A percentile compares a stretch with the other conserved stretches of the same genome.
Evolutionary conservation across 441 rosid species (phyloP).

Genomic region (Iberis amara): DNA sequence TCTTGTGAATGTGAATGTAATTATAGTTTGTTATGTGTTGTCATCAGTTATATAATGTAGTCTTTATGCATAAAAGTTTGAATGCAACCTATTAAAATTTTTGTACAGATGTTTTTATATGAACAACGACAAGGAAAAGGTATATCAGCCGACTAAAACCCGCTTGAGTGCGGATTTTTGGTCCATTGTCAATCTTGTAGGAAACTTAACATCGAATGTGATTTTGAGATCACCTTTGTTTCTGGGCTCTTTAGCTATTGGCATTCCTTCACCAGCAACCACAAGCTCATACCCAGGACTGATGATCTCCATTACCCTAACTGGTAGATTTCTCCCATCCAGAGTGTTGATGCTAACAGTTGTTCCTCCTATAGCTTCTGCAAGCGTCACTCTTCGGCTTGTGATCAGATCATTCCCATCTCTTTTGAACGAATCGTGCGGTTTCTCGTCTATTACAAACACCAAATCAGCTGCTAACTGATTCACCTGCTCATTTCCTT

Average conservation of each 20-base stretch:
- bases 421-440: conserved; percentile 57
- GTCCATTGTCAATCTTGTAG: conserved; percentile 53
- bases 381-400: conserved; percentile 52
- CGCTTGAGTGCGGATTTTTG: conserved; percentile 62
- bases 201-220: conserved; percentile 77
- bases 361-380: conserved; percentile 86
- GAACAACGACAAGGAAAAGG: neutral
- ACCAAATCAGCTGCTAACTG: conserved; percentile 89
- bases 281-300: conserved; percentile 78
- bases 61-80: neutral
- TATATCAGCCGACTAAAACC: conserved; percentile 50
- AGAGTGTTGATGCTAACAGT: conserved; percentile 54
- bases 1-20: conserved; percentile 10
- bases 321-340: conserved; percentile 54
- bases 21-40: conserved; percentile 4
- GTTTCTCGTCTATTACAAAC: conserved; percentile 76
- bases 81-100: neutral
- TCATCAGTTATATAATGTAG: neutral
- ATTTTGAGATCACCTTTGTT: conserved; percentile 64
- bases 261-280: conserved; percentile 84
- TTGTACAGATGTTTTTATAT: neutral
- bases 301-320: conserved; percentile 61
- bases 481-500: conserved; percentile 82
- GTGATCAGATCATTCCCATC: conserved; percentile 73
- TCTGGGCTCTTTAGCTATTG: conserved; percentile 72